Percentiles rank a stretch among this genome's conserved stretches.
Conservation (phyloP, 2,329 filamentous ascomycete species). For the Didymella sp. region DNA sequence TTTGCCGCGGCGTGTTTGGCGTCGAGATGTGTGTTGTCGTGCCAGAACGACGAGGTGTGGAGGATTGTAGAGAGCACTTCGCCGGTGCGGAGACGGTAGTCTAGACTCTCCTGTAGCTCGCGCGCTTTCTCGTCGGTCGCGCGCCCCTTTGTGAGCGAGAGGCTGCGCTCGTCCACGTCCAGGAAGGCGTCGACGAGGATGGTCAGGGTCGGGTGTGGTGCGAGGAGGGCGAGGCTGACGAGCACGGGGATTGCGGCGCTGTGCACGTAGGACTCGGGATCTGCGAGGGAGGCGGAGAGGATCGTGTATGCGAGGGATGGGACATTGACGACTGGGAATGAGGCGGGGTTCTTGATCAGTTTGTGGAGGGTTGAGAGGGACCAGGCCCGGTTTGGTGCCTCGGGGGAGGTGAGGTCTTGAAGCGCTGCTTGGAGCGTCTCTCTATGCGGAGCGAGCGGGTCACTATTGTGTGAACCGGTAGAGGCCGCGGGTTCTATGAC, state of each 20-base stretch:
- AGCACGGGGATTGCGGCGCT: constrained; percentile 71
- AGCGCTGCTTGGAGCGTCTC: constrained; percentile 31
- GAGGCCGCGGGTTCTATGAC: constrained; percentile 60
- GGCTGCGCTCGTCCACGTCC: constrained; percentile 62
- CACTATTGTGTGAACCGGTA: constrained; percentile 44
- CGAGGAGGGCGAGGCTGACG: constrained; percentile 65
- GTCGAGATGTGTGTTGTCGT: not conserved
- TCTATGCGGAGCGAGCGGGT: constrained; percentile 59
- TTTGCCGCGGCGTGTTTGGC: constrained; percentile 18
- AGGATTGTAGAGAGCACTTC: constrained; percentile 55
- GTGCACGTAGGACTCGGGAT: constrained; percentile 75
- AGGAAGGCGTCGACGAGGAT: constrained; percentile 73
- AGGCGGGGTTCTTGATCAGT: constrained; percentile 61
- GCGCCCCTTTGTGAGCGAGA: constrained; percentile 25
- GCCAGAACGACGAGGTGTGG: constrained; percentile 33
- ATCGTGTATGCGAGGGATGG: constrained; percentile 69
- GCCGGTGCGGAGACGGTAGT: constrained; percentile 71
- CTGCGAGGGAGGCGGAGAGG: constrained; percentile 68
- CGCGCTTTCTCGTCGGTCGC: constrained; percentile 32
- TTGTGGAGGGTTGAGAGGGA: constrained; percentile 42
- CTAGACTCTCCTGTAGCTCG: constrained; percentile 55
- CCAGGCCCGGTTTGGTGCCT: constrained; percentile 49
- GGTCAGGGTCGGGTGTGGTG: constrained; percentile 66
- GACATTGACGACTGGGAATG: constrained; percentile 68
- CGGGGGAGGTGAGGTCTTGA: constrained; percentile 40